Percentiles rank a stretch among this genome's conserved stretches.
Evolutionary conservation across 2,329 filamentous ascomycete species (phyloP).

Genomic region (Dissoconium aciculare): DNA sequence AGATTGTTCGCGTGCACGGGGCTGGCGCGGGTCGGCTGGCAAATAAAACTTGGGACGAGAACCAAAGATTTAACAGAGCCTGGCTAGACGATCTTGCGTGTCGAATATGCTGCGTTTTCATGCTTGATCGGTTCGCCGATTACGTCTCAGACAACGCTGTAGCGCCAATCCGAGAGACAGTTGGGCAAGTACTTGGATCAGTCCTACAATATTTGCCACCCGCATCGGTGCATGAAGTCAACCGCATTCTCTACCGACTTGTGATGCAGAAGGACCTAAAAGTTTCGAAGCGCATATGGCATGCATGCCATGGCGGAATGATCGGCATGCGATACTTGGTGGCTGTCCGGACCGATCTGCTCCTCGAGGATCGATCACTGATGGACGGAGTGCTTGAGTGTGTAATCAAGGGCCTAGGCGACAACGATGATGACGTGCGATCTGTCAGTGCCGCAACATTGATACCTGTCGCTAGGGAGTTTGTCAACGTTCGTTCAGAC

Average conservation of each 20-base stretch:
- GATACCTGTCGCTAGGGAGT: conserved; percentile 89
- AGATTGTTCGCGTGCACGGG: conserved; percentile 84
- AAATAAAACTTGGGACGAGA: conserved; percentile 56
- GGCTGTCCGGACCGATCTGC: conserved; percentile 80
- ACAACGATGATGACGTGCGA: conserved; percentile 87
- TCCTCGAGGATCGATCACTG: conserved; percentile 67
- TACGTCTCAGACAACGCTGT: conserved; percentile 97
- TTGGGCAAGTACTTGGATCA: conserved; percentile 84
- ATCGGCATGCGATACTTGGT: conserved; percentile 90
- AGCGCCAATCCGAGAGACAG: conserved; percentile 86
- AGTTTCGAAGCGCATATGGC: conserved; percentile 65
- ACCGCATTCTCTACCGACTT: conserved; percentile 70
- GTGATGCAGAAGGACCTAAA: conserved; percentile 79
- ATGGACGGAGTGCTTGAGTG: conserved; percentile 86
- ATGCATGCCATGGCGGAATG: conserved; percentile 96
- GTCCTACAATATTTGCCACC: conserved; percentile 70
- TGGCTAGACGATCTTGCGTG: conserved; percentile 96
- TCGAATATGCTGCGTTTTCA: conserved; percentile 84
- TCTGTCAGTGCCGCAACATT: conserved; percentile 95
- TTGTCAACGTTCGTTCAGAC: conserved; percentile 67
- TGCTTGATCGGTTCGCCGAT: conserved; percentile 93
- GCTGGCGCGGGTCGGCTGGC: conserved; percentile 65
- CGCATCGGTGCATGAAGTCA: conserved; percentile 68
- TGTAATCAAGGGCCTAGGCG: conserved; percentile 86
- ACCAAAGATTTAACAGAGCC: conserved; percentile 61